Conservation (phyloP, 1,139 yeast genomes). For the Pichia sp. region DNA sequence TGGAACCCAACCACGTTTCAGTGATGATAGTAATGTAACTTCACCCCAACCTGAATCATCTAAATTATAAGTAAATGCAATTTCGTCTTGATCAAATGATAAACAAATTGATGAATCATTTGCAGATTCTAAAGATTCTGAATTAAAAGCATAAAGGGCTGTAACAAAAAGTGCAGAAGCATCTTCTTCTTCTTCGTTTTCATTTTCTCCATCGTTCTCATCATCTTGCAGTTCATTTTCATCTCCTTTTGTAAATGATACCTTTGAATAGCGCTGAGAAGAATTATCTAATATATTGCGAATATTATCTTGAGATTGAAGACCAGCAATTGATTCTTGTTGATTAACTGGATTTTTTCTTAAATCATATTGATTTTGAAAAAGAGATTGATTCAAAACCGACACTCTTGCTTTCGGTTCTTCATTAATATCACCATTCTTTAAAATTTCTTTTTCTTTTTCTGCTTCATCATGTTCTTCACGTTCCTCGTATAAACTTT, state of each 20-base stretch:
- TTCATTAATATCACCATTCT: not conserved
- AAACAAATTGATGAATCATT: constrained; percentile 75
- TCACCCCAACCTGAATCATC: constrained; percentile 99
- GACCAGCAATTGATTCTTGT: not conserved
- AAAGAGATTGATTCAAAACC: constrained; percentile 24
- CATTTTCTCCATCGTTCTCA: not conserved
- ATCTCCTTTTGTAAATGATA: constrained; percentile 1
- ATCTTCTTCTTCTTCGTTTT: constrained; percentile 19
- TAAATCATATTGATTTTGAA: constrained; percentile 16
- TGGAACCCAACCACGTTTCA: constrained; percentile 93
- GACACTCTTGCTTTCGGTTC: constrained; percentile 22
- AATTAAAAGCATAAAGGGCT: constrained; percentile 77
- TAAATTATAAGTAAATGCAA: constrained; percentile 81
- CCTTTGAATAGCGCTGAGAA: not conserved
- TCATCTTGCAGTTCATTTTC: not conserved
- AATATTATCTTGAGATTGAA: not conserved
- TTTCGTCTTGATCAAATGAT: constrained; percentile 71
- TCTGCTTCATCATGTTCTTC: not conserved
- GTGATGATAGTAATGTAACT: constrained; percentile 65
- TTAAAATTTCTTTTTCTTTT: not conserved
- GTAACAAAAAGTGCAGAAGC: constrained; percentile 39
- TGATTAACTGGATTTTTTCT: constrained; percentile 11
- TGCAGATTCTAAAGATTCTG: constrained; percentile 56
- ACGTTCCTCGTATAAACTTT: too few species aligned
- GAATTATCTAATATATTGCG: not conserved